Conservation (phyloP, 306 rosid genomes). For the Prinsepia uniflora region DNA sequence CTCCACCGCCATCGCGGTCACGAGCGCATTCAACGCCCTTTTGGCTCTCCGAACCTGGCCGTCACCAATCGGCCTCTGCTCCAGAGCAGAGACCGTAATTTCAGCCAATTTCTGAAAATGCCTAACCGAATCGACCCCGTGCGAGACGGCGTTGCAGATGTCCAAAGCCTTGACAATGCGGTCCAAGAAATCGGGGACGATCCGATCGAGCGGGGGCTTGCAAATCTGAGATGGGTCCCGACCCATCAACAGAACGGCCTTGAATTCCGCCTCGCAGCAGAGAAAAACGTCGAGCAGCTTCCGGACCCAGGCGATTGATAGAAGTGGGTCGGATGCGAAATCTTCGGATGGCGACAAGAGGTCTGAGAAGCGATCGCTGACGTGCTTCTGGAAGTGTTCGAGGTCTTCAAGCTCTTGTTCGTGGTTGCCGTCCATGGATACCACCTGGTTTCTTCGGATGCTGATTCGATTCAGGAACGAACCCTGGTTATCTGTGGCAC, state of each 20-base stretch:
- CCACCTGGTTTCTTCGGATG: slow-evolving; percentile 81
- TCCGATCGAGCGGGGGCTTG: slow-evolving; percentile 75
- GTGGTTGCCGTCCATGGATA: slow-evolving; percentile 73
- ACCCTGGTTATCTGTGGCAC: slow-evolving; percentile 70
- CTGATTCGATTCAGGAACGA: slow-evolving; percentile 89
- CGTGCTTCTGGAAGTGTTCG: slow-evolving; percentile 75
- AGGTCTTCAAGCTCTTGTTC: slow-evolving; percentile 82
- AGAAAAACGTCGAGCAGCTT: slow-evolving; percentile 72
- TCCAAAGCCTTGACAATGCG: slow-evolving; percentile 75
- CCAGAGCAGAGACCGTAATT: slow-evolving; percentile 63
- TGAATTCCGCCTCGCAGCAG: slow-evolving; percentile 91
- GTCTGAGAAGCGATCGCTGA: slow-evolving; percentile 58
- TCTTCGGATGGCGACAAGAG: slow-evolving; percentile 54
- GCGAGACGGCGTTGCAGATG: slow-evolving; percentile 71
- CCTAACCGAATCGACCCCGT: slow-evolving; percentile 66
- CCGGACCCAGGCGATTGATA: slow-evolving; percentile 70
- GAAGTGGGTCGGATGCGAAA: slow-evolving; percentile 32
- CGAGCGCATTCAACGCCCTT: slow-evolving; percentile 57
- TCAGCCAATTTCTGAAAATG: slow-evolving; percentile 73
- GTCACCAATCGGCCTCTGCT: slow-evolving; percentile 63
- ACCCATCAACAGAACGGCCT: slow-evolving; percentile 67
- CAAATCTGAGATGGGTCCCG: slow-evolving; percentile 64
- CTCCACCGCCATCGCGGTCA: slow-evolving; percentile 50
- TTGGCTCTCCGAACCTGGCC: slow-evolving; percentile 86
- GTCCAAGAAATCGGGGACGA: slow-evolving; percentile 69